A percentile compares a stretch with the other conserved stretches of the same genome.
Conservation (phyloP, 192 early-diverging fungal genomes). For the Mortierella alpina region DNA sequence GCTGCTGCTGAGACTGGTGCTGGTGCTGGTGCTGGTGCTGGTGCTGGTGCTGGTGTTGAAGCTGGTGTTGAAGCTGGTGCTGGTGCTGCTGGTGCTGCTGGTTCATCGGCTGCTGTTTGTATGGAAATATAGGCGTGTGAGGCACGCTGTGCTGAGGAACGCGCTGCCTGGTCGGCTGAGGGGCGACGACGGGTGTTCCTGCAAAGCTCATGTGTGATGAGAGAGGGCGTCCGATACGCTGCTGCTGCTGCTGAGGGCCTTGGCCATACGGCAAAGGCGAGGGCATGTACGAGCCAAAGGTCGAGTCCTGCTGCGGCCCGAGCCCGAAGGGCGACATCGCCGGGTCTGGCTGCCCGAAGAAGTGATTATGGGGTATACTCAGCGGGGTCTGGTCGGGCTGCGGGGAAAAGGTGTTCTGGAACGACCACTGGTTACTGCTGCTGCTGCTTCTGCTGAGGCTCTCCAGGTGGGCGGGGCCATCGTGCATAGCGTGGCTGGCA, state of each 20-base stretch:
- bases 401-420: neutral
- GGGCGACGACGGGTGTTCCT: conserved; percentile 29
- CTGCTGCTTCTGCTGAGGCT: conserved; percentile 24
- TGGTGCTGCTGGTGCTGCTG: conserved; percentile 15
- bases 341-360: conserved; percentile 28
- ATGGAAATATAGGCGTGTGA: conserved; percentile 15
- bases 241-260: conserved; percentile 1
- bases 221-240: conserved; percentile 34
- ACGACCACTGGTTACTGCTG: conserved; percentile 15
- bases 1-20: conserved; percentile 6
- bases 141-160: conserved; percentile 15
- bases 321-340: conserved; percentile 10
- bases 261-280: conserved; percentile 14
- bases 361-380: conserved; percentile 49
- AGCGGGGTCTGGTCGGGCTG: conserved; percentile 46
- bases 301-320: conserved; percentile 5
- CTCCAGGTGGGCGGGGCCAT: conserved; percentile 1
- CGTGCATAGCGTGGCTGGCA: conserved; percentile 8
- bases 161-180: conserved; percentile 31
- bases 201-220: conserved; percentile 31
- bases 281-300: conserved; percentile 8
- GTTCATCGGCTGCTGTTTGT: neutral
- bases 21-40: conserved; percentile 17
- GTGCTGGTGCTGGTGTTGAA: neutral
- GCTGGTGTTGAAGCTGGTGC: conserved; percentile 5